Conservation (phyloP, 2,329 filamentous ascomycete species). For the Blastomyces parvus region DNA sequence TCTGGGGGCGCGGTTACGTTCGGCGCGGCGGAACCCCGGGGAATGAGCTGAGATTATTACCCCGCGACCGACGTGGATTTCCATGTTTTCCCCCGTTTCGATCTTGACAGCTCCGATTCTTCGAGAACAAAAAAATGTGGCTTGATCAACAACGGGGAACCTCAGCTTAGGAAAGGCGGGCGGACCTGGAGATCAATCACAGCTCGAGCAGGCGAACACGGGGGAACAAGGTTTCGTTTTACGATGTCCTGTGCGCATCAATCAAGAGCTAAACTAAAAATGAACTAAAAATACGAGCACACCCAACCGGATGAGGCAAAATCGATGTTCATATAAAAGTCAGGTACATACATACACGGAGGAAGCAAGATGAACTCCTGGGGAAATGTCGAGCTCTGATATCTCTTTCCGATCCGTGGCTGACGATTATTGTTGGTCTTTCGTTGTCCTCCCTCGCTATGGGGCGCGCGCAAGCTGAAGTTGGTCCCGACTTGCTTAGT, state of each 20-base stretch:
- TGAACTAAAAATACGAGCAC: background rate
- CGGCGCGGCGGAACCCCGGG: background rate
- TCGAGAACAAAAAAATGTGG: background rate
- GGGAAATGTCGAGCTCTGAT: background rate
- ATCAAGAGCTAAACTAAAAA: background rate
- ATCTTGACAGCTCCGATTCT: background rate
- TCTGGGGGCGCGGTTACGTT: background rate
- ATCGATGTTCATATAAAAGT: background rate
- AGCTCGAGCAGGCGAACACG: background rate
- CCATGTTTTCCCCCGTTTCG: background rate
- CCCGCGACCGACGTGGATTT: background rate
- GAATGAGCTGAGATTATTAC: background rate
- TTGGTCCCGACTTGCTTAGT: too few relatives aligned
- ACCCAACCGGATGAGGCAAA: background rate
- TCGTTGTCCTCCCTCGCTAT: background rate
- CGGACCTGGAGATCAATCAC: conserved; percentile 4
- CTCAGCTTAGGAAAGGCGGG: background rate
- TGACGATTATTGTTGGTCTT: background rate
- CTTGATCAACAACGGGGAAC: background rate
- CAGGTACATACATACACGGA: background rate
- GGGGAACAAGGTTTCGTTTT: background rate
- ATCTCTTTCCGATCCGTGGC: background rate
- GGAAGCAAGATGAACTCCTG: background rate
- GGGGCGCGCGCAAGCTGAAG: background rate
- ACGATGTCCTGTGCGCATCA: background rate